These are phyloP conservation scores for Boletus mariae DNA, from an alignment of 1,284 basidiomycete genomes.

Conservation along the genomic window DNA sequence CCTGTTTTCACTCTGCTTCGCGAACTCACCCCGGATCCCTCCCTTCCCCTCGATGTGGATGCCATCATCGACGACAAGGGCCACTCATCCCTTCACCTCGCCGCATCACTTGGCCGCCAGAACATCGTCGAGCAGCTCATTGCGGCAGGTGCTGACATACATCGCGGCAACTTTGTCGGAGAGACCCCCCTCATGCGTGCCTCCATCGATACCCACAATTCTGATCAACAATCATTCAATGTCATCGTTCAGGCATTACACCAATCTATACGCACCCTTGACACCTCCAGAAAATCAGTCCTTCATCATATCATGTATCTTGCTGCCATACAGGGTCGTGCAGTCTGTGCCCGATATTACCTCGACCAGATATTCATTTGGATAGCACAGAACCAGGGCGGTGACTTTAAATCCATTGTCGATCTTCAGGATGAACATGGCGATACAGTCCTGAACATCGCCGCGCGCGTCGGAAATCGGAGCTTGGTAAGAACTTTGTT, in stretches of 20 bases:
- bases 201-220: conserved; percentile 86
- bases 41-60: conserved; percentile 61
- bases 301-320: conserved; percentile 94
- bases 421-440: conserved; percentile 96
- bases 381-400: conserved; percentile 70
- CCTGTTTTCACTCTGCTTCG: conserved; percentile 62
- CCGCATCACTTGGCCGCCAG: conserved; percentile 80
- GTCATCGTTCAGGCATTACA: conserved; percentile 63
- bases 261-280: conserved; percentile 82
- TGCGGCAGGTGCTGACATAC: conserved; percentile 75
- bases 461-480: conserved; percentile 90
- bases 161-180: conserved; percentile 89
- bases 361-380: conserved; percentile 86
- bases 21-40: conserved; percentile 51
- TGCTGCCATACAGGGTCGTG: conserved; percentile 88
- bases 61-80: conserved; percentile 89
- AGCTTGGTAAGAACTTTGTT: conserved; percentile 84
- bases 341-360: conserved; percentile 85
- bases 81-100: conserved; percentile 93
- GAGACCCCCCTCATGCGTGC: conserved; percentile 95
- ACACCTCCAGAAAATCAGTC: conserved; percentile 85
- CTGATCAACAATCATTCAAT: conserved; percentile 76
- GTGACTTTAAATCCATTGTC: conserved; percentile 77
- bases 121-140: conserved; percentile 67
- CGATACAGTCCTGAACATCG: conserved; percentile 94